Base-by-base conservation (phyloP, 2,329 filamentous ascomycete species). In the Nemania sp. region DNA sequence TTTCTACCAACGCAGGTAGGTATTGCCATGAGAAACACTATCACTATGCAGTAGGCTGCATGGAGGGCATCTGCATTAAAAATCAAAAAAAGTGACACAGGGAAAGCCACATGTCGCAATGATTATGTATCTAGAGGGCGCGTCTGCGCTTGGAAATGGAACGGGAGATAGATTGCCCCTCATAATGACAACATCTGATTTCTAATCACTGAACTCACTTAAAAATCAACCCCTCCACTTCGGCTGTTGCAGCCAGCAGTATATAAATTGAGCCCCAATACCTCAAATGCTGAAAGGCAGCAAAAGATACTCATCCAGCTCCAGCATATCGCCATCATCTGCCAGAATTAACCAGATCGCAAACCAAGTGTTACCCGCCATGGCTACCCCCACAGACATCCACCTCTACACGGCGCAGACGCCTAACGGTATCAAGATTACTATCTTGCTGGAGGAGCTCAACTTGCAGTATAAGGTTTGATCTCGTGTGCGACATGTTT, bases 371-470 rank as follows among this genome's bases (percentile, higher is more conserved):
- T 53, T 59, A 26, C 54, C 75, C 74, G 84, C 77, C 41, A 86
- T 85, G 83, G 77, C 82, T 22, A 73, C 76, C 62, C 78, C 81
- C 80, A 84, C 91, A 5, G 85, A 92, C 73, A 93, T 97, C 75
- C 91, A 90, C 51, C 88, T 97, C 32, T 97, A 96, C 83, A 97
- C 93, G 13, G 86, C 87, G 13, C 87, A 90, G 76, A 97, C 94
- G 59, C 93, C 94, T 53, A 97, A 97, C 81, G 93, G 94, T 71
- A 92, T 96, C 85, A 97, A 97, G 80, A 88, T 93, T 69, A 94
- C 92, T 64, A 97, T 97, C 72, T 86, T 93, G 10, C 83, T 98
- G 18, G 93, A 97, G 81, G 94, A 97, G 82, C 86, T 97, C 4
- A 91, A 90, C 73, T 82, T 97, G 47, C 88, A 91, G n/a, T 97